Evolutionary conservation across 1,139 yeast species (phyloP), one percentile per base, ranked within the genome.

Genomic region (Pichia sp.): DNA sequence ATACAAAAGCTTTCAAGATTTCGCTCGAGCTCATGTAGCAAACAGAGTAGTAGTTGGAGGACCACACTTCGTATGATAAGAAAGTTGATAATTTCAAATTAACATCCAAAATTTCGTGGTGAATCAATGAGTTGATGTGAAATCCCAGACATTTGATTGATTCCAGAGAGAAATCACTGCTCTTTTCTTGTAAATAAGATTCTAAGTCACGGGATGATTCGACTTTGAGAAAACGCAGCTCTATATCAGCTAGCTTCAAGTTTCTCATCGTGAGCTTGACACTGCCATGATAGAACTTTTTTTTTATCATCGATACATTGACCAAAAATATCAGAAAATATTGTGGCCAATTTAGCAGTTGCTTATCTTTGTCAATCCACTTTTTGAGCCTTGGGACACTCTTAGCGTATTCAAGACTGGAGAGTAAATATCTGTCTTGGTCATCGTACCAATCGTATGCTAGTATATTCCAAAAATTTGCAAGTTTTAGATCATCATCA

Each of bases 371-470:
- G 13, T 45, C 37, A n/a, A 46, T 28, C 63, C 62, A 62, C 47
- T 48, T 55, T 1, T 51, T 44, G 3, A 73, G 72, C 21, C 51
- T 5, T 1, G 66, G 62, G 1, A 72, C 65, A 2, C 65, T n/a
- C 3, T 42, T 16, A 19, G 34, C 43, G 2, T 42, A 18, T 3
- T 22, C n/a, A 3, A 58, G 47, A 5, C 58, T 54, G 12, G 70
- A 62, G 22, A 65, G 46, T 0, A 65, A 57, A 41, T 59, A 58
- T 19, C 71, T 51, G 41, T 63, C 65, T 26, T 61, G 56, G 43
- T 63, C 68, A 47, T 71, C 72, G 41, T 63, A 60, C 74, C 74
- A 71, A 54, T 71, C 74, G 30, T 63, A 55, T 13, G 61, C 62
- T 7, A 69, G 63, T 25, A 70, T 58, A 2, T 64, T 43, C 74